phyloP scores from a whole-genome alignment of 2,329 filamentous ascomycete genomes.

The Claviceps monticola region DNA sequence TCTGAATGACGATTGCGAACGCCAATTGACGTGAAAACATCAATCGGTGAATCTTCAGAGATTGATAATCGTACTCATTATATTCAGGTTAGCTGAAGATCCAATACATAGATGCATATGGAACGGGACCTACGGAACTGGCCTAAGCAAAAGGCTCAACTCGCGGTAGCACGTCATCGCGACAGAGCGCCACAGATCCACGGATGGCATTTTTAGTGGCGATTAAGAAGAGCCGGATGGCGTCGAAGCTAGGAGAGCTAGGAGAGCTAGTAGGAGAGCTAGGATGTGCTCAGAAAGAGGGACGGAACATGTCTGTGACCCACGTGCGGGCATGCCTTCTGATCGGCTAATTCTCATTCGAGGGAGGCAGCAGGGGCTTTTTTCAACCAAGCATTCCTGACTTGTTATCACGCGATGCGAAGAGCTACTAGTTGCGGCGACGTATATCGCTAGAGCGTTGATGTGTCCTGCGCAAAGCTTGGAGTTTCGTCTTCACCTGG shows the following conservation, averaged over 20 bases:
- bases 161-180: conserved; percentile 3
- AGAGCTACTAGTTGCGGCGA: background rate
- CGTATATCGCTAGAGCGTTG: background rate
- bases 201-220: background rate
- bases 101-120: background rate
- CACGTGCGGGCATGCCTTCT: background rate
- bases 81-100: background rate
- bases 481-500: background rate
- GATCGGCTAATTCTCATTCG: background rate
- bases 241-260: background rate
- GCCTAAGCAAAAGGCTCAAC: background rate
- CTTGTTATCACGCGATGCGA: background rate
- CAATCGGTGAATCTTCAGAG: background rate
- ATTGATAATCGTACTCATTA: background rate
- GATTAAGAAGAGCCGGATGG: background rate
- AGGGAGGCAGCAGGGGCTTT: too few relatives aligned
- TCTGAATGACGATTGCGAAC: background rate
- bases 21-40: background rate
- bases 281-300: background rate
- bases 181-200: background rate
- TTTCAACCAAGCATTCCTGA: background rate
- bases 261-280: background rate
- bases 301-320: background rate
- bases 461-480: background rate
- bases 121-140: background rate